Base-by-base conservation (phyloP, 2,329 filamentous ascomycete species). In the Trichoderma harzianum region DNA sequence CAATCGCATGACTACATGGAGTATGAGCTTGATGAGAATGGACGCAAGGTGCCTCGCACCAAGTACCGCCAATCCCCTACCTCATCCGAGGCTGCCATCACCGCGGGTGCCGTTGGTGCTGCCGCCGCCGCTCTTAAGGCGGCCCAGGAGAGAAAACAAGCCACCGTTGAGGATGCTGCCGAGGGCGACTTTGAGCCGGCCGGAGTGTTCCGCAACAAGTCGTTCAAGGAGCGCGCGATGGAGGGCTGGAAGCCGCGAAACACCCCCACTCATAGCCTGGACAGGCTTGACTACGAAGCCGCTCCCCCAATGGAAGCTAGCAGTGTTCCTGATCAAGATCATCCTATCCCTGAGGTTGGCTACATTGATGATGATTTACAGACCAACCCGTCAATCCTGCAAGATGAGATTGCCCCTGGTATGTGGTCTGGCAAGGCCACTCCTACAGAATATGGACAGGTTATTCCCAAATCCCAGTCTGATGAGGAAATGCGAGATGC, bases 331-430 rank as follows among this genome's bases (percentile, higher is more conserved):
- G 87, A 91, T 74, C 82, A 88, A 43, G 83, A 90, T 71, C 86
- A 95, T 75, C 91, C 92, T 6, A 88, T 95, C 84, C 93, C 92
- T 0, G 94, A 95, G 78, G 90, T 93, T 77, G 93, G 92, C 5
- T 92, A 93, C 75, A 76, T 83, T 2, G 84, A 87, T 12, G 87
- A 89, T 47, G 94, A 97, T 73, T 87, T 93, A 18, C 91, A 89
- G 60, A 97, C 94, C 21, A 97, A 97, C 78, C 94, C 94, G 3
- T 97, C 95, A 0, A 86, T 95, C 64, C 90, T 97, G 53, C 88
- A 94, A 75, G 93, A 92, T 21, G 70, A 74, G 21, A 26, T 32
- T 34, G 74, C 72, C 7, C 74, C 75, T 39, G 85, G 87, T 64
- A 83, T 86, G 69, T 90, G 88, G 85, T 85, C 85, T 36, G 88